These are phyloP conservation scores for Curvularia eragrostidis DNA, from an alignment of 2,329 filamentous ascomycete species.

Conservation along the genomic window DNA sequence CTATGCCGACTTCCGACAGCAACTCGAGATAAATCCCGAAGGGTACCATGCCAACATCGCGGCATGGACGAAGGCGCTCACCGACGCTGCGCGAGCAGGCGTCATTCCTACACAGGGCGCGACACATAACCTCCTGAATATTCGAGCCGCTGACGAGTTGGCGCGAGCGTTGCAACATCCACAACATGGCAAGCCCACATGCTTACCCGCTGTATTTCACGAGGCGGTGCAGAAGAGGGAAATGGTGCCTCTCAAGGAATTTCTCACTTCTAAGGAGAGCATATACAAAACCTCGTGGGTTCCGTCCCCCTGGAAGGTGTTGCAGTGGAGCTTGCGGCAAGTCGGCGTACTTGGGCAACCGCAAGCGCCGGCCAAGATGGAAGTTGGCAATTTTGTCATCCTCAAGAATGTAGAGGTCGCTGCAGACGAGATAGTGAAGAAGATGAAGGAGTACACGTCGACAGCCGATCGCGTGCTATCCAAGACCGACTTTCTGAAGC, in stretches of 20 bases:
- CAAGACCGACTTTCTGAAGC: conserved; percentile 41
- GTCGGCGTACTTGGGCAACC: conserved; percentile 63
- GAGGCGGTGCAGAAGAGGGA: conserved; percentile 75
- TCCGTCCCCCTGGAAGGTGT: conserved; percentile 71
- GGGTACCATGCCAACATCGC: conserved; percentile 80
- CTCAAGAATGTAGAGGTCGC: conserved; percentile 67
- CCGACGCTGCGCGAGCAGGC: conserved; percentile 71
- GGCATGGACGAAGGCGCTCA: conserved; percentile 79
- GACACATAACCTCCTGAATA: conserved; percentile 56
- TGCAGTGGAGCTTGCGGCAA: conserved; percentile 77
- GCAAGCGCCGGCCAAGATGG: conserved; percentile 62
- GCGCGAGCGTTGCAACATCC: conserved; percentile 74
- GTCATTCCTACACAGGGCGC: conserved; percentile 55
- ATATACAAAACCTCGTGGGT: conserved; percentile 75
- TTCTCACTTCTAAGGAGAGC: conserved; percentile 69
- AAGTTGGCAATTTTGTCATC: conserved; percentile 69
- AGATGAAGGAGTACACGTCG: conserved; percentile 44
- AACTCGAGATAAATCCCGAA: conserved; percentile 79
- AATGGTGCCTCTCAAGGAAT: conserved; percentile 74
- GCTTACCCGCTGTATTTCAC: conserved; percentile 76
- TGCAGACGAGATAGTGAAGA: conserved; percentile 51
- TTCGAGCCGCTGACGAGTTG: conserved; percentile 67
- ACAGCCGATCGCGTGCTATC: conserved; percentile 47
- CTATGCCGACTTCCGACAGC: conserved; percentile 83
- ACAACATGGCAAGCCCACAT: conserved; percentile 81